Percentiles rank a stretch among this genome's conserved stretches.
Evolutionary conservation across 306 rosid genomes (phyloP).

Genomic region (Corylus americana): DNA sequence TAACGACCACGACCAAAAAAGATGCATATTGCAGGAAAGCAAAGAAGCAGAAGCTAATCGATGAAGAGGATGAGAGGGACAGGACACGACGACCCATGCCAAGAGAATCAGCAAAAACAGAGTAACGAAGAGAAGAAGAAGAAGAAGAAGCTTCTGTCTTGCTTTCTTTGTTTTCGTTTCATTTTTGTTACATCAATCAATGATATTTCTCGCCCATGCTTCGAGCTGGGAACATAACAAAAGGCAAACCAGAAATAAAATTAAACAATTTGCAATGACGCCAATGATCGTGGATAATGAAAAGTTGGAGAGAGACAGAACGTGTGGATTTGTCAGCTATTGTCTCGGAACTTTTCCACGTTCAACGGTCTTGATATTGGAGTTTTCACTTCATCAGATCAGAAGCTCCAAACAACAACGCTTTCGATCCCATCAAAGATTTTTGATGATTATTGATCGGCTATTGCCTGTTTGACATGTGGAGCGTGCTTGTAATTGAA

Average conservation of each 20-base stretch:
- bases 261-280: not conserved
- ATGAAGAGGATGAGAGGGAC: slow-evolving; percentile 36
- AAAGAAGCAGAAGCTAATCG: slow-evolving; percentile 40
- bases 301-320: not conserved
- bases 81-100: slow-evolving; percentile 61
- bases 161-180: slow-evolving; percentile 14
- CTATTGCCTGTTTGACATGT: not conserved
- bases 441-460: too few species aligned
- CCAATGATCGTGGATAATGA: not conserved
- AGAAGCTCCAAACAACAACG: not conserved
- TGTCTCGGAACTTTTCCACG: slow-evolving; percentile 32
- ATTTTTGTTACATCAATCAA: not conserved
- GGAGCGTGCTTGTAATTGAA: too few species aligned
- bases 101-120: slow-evolving; percentile 2
- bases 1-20: slow-evolving; percentile 26
- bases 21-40: slow-evolving; percentile 38
- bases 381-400: not conserved
- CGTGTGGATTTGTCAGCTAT: not conserved
- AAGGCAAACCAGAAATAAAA: not conserved
- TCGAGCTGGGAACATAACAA: not conserved
- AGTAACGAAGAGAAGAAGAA: not conserved
- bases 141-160: not conserved
- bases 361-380: slow-evolving; percentile 56
- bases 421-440: not conserved
- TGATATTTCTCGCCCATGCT: slow-evolving; percentile 5